phyloP scores from a whole-genome alignment of 1,284 basidiomycete genomes.

The Ganoderma boninense region DNA sequence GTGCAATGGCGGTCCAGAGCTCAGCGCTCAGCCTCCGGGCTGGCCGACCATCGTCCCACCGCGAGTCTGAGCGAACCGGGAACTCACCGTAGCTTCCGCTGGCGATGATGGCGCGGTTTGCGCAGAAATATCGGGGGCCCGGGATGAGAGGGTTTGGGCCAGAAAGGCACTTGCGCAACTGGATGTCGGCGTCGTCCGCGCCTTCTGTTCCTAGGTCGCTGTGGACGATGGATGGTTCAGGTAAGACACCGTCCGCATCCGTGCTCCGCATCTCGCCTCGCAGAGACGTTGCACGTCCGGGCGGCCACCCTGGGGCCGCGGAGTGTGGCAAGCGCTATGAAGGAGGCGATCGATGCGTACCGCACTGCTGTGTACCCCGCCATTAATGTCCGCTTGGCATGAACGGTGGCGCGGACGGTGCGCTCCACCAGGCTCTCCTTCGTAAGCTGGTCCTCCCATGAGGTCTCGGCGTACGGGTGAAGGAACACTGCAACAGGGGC shows the following conservation, averaged over 20 bases:
- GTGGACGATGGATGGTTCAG: neutral
- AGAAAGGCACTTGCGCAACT: slow-evolving; percentile 64
- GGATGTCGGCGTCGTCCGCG: slow-evolving; percentile 69
- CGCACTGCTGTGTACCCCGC: slow-evolving; percentile 75
- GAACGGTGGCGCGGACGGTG: slow-evolving; percentile 61
- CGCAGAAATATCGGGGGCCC: slow-evolving; percentile 72
- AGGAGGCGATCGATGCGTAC: slow-evolving; percentile 42
- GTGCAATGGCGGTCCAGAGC: neutral
- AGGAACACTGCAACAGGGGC: slow-evolving; percentile 58
- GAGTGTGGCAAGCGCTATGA: neutral
- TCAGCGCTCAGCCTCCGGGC: neutral
- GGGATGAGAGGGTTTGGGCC: slow-evolving; percentile 59
- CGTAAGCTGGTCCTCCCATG: slow-evolving; percentile 71
- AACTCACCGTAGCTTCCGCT: slow-evolving; percentile 68
- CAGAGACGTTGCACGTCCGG: neutral
- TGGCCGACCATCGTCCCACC: neutral
- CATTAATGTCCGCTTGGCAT: slow-evolving; percentile 66
- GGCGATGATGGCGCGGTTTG: slow-evolving; percentile 66
- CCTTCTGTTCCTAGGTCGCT: slow-evolving; percentile 76
- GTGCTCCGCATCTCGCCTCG: neutral
- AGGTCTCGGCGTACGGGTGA: slow-evolving; percentile 65
- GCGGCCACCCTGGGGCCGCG: slow-evolving; percentile 3
- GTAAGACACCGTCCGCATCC: slow-evolving; percentile 11
- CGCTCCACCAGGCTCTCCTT: slow-evolving; percentile 53
- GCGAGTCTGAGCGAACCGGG: neutral